Evolutionary conservation across 192 early-diverging fungal genomes (phyloP).

Genomic region (Entophlyctis luteolus): DNA sequence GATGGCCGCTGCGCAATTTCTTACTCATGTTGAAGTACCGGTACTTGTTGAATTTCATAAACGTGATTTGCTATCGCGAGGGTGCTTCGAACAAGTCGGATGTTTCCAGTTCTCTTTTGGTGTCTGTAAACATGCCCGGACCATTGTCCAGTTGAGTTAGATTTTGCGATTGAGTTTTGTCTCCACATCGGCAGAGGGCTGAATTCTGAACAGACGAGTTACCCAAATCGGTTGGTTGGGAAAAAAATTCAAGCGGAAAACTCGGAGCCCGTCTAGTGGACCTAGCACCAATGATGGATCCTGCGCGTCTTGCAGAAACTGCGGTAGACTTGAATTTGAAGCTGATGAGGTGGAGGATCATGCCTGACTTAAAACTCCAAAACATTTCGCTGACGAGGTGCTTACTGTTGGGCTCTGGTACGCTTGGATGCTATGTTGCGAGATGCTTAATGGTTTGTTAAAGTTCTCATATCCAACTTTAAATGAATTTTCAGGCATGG

Average conservation of each 20-base stretch:
- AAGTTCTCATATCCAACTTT: no score
- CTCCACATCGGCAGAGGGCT: no score
- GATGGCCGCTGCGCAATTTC: slow-evolving; percentile 92
- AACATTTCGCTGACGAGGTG: slow-evolving; percentile 72
- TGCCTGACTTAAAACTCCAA: slow-evolving; percentile 81
- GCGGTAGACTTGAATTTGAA: slow-evolving; percentile 93
- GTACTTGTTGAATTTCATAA: slow-evolving; percentile 48
- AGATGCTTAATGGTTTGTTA: slow-evolving; percentile 64
- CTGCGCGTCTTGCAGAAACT: slow-evolving; percentile 73
- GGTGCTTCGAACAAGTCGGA: slow-evolving; percentile 30
- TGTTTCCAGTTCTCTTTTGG: slow-evolving; percentile 45
- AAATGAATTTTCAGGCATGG: slow-evolving; percentile 87
- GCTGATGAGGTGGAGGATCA: slow-evolving; percentile 93
- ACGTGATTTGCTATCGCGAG: slow-evolving; percentile 67
- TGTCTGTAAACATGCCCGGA: slow-evolving; percentile 45
- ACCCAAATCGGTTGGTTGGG: slow-evolving; percentile 86
- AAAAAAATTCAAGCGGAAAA: slow-evolving; percentile 74
- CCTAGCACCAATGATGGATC: slow-evolving; percentile 87
- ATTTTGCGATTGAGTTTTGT: no score
- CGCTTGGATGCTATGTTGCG: slow-evolving; percentile 92
- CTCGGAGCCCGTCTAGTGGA: slow-evolving; percentile 79
- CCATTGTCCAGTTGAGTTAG: not conserved
- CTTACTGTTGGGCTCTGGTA: slow-evolving; percentile 91
- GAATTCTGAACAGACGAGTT: slow-evolving; percentile 29
- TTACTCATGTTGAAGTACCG: slow-evolving; percentile 58